phyloP scores from a whole-genome alignment of 805 yeast genomes.

The Kuraishia molischiana region DNA sequence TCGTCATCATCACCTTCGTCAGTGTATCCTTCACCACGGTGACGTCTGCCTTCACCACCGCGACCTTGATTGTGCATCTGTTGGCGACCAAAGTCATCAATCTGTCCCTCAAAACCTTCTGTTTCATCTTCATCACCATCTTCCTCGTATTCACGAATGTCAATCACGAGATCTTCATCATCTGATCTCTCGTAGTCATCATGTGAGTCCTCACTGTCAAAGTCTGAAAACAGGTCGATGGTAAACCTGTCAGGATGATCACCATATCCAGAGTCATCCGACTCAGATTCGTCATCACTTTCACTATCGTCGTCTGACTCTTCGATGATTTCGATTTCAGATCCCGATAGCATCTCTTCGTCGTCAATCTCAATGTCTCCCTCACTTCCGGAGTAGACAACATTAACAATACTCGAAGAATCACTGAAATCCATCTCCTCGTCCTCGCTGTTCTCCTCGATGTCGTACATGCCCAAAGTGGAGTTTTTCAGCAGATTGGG shows the following conservation, averaged over 20 bases:
- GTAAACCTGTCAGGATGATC: not conserved
- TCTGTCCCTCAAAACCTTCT: slow-evolving; percentile 6
- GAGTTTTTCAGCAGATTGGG: slow-evolving; percentile 83
- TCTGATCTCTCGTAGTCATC: slow-evolving; percentile 4
- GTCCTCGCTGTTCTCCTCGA: slow-evolving; percentile 54
- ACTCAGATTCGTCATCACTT: slow-evolving; percentile 10
- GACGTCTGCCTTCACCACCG: no score
- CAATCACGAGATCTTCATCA: slow-evolving; percentile 3
- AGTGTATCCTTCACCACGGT: no score
- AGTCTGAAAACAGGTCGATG: not conserved
- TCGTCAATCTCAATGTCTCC: slow-evolving; percentile 22
- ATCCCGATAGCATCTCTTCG: slow-evolving; percentile 10
- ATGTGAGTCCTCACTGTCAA: not conserved
- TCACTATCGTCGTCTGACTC: slow-evolving; percentile 7
- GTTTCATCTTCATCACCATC: no score
- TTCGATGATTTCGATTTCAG: slow-evolving; percentile 2
- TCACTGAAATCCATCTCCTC: slow-evolving; percentile 16
- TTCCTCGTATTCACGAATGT: slow-evolving; percentile 13
- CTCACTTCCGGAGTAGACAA: slow-evolving; percentile 21
- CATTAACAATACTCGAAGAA: slow-evolving; percentile 14
- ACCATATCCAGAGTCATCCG: slow-evolving; percentile 4
- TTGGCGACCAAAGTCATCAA: no score
- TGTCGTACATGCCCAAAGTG: slow-evolving; percentile 89
- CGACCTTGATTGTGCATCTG: no score
- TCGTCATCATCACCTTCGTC: slow-evolving; percentile 13